Conservation (phyloP, 208 protist genomes). For the Crithidia brevicula region DNA sequence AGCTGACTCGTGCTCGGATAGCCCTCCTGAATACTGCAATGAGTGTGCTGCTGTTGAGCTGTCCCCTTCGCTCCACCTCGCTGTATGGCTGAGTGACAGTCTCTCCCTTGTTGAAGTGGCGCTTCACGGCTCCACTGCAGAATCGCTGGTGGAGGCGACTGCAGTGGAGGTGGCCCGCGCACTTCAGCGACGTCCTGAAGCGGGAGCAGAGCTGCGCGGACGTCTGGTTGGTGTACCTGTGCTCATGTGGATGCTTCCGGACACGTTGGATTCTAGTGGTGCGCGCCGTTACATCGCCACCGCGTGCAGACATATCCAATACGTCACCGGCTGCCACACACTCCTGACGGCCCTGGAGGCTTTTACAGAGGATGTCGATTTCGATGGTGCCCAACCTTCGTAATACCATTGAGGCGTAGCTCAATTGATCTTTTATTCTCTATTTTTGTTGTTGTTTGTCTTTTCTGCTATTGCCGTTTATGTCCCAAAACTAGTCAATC, state of each 20-base stretch:
- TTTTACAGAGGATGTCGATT: background rate
- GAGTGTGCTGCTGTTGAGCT: slow-evolving; percentile 30
- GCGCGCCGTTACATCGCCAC: slow-evolving; percentile 26
- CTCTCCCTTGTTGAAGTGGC: slow-evolving; percentile 25
- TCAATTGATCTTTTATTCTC: too few species aligned
- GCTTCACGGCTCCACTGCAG: slow-evolving; percentile 30
- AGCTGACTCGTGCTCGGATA: background rate
- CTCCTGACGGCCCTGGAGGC: slow-evolving; percentile 43
- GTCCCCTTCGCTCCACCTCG: slow-evolving; percentile 26
- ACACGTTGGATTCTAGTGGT: background rate
- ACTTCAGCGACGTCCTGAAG: background rate
- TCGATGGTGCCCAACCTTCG: background rate
- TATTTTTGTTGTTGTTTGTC: too few species aligned
- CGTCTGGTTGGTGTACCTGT: slow-evolving; percentile 50
- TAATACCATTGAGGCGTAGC: too few species aligned
- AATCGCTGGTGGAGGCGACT: slow-evolving; percentile 40
- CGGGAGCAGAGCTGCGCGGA: background rate
- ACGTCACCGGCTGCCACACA: slow-evolving; percentile 33
- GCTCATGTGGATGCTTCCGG: slow-evolving; percentile 48
- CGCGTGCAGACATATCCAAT: slow-evolving; percentile 47
- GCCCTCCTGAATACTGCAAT: slow-evolving; percentile 21
- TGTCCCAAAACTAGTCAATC: too few species aligned
- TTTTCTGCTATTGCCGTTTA: too few species aligned
- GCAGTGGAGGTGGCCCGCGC: slow-evolving; percentile 9
- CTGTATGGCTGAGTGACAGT: slow-evolving; percentile 52